phyloP scores from a whole-genome alignment of 1,284 basidiomycete genomes.

The Amylostereum chailletii region DNA sequence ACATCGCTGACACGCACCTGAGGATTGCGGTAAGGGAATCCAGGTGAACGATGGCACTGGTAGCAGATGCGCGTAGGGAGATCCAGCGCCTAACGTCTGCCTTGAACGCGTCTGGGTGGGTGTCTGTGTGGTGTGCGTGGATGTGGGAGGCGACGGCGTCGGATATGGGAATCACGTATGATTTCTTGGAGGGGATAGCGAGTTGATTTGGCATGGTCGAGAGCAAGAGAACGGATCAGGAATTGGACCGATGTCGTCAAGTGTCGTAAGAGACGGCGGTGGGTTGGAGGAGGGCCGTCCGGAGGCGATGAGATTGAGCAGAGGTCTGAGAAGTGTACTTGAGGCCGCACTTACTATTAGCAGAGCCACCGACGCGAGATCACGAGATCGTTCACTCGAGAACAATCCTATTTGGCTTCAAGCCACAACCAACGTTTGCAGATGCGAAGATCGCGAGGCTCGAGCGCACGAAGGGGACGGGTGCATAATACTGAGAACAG shows the following conservation, averaged over 20 bases:
- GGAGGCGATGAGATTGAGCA: background rate
- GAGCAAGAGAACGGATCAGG: background rate
- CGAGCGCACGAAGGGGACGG: too few relatives aligned
- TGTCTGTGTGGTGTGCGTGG: constrained; percentile 52
- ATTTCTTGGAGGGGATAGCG: constrained; percentile 70
- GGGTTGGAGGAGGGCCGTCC: background rate
- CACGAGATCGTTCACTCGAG: background rate
- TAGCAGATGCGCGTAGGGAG: constrained; percentile 55
- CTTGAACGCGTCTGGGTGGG: constrained; percentile 87
- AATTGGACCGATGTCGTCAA: background rate
- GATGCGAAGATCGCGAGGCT: too few relatives aligned
- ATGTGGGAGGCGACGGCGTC: constrained; percentile 64
- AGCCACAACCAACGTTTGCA: too few relatives aligned
- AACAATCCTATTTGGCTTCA: background rate
- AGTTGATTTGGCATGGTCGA: constrained; percentile 70
- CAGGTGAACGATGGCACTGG: constrained; percentile 49
- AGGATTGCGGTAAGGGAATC: constrained; percentile 40
- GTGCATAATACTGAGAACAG: too few relatives aligned
- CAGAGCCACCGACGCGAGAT: background rate
- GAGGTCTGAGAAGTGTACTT: background rate
- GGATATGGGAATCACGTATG: constrained; percentile 51
- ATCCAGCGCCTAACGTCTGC: constrained; percentile 73
- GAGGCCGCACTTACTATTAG: background rate
- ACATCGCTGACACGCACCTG: constrained; percentile 29
- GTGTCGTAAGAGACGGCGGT: too few relatives aligned